Conservation (phyloP, 2,329 filamentous ascomycete genomes). For the Pseudogymnoascus sp. region DNA sequence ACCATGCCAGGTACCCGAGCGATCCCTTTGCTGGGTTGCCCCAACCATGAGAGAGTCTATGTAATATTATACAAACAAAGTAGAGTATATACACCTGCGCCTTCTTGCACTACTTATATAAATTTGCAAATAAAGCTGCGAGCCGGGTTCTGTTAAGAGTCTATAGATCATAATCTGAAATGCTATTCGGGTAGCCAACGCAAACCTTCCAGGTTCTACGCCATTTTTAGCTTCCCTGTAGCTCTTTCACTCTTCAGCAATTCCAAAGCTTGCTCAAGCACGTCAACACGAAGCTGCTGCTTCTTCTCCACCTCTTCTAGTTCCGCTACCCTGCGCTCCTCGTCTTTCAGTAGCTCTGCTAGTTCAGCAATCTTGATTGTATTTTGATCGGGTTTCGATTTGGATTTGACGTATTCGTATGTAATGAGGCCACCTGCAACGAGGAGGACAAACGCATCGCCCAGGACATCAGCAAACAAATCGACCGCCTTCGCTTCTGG, state of each 20-base stretch:
- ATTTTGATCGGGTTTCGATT: conserved; percentile 55
- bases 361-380: conserved; percentile 48
- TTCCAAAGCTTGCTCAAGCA: conserved; percentile 29
- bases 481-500: conserved; percentile 61
- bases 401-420: conserved; percentile 55
- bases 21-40: not conserved
- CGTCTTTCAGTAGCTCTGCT: conserved; percentile 43
- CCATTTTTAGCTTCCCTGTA: conserved; percentile 20
- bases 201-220: not conserved
- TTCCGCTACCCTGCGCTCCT: conserved; percentile 47
- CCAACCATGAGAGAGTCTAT: conserved; percentile 2
- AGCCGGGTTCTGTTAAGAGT: not conserved
- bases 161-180: not conserved
- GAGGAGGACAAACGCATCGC: conserved; percentile 56
- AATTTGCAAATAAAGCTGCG: not conserved
- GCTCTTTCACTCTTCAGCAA: conserved; percentile 23
- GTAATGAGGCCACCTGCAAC: conserved; percentile 53
- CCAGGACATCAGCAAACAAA: conserved; percentile 59
- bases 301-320: conserved; percentile 43
- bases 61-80: conserved; percentile 9
- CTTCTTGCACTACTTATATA: not conserved
- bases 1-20: not conserved
- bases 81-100: not conserved
- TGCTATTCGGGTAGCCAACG: not conserved
- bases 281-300: conserved; percentile 27